Base-by-base conservation (phyloP, 345 rosid species). In the Eucalyptus cladocalyx region DNA sequence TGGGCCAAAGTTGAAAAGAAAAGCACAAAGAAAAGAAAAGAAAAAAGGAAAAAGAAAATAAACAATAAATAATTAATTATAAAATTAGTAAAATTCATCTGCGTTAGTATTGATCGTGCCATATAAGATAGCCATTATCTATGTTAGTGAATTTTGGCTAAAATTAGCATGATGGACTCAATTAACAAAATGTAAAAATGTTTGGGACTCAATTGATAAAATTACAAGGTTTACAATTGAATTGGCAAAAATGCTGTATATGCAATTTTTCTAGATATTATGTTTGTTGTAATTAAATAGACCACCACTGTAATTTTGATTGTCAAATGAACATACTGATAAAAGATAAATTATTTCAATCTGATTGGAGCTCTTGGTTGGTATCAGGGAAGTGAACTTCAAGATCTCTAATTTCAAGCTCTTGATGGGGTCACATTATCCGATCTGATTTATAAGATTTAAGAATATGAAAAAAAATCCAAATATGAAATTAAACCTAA, bases 51-150 rank as follows among this genome's bases (percentile, higher is more conserved):
- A 56, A 56, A 9, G 12, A 56, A 56, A 9, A 56, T 9, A 56
- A 54, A 54, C 1, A 54, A 54, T 56, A 9, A 4, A 2, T 21
- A 56, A 56, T 0, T 24, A 3, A 8, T 8, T 21, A 54, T 9
- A 23, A 23, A 21, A 9, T 56, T 56, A 56, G 4, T 56, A 2
- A 56, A 56, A 23, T 23, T 56, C 10, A 5, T 23, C 3, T 2
- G 1, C 1, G 1, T 24, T 23, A 24, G 13, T 56, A 9, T 0
- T 2, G 3, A 10, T 56, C 13, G 1, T 56, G 2, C 1, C 28
- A 56, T 0, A 21, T 24, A 56, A 24, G 13, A 56, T 21, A 24
- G 8, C 1, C 1, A 0, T 0, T 3, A 4, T 56, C 12, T 6
- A 56, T 21, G 10, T 53, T 19, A 56, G 6, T 56, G 13, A 56